phyloP scores from a whole-genome alignment of 495 filamentous ascomycete species.

The Penicillium lagena region DNA sequence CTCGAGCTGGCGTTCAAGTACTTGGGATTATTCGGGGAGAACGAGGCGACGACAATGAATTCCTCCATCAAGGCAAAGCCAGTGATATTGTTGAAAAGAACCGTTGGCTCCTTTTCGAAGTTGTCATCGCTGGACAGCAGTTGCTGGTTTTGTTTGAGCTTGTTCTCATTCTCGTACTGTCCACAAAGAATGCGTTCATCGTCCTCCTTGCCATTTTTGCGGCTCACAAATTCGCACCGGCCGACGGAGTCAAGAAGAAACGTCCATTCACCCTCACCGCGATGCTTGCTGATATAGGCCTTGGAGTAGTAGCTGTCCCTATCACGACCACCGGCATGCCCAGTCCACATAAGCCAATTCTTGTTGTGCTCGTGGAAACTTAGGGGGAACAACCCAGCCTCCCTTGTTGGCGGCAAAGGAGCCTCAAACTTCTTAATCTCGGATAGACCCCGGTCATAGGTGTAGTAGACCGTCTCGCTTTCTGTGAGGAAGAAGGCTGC shows the following conservation, averaged over 20 bases:
- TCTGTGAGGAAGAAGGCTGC: constrained; percentile 77
- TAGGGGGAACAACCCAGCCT: constrained; percentile 41
- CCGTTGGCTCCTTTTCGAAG: constrained; percentile 52
- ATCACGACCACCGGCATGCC: constrained; percentile 49
- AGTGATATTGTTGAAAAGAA: constrained; percentile 61
- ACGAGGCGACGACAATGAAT: constrained; percentile 84
- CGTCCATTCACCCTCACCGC: constrained; percentile 65
- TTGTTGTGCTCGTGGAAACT: constrained; percentile 74
- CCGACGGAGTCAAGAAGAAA: constrained; percentile 58
- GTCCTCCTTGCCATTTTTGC: constrained; percentile 51
- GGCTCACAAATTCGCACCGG: constrained; percentile 76
- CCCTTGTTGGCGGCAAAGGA: constrained; percentile 31
- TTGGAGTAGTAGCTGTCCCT: constrained; percentile 55
- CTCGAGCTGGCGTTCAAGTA: constrained; percentile 74
- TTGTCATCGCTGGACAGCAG: constrained; percentile 70
- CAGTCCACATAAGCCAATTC: constrained; percentile 90
- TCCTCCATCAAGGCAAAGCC: constrained; percentile 90
- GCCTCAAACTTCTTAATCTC: constrained; percentile 47
- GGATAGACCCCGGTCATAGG: constrained; percentile 66
- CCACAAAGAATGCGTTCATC: constrained; percentile 76
- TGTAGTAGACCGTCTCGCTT: constrained; percentile 64
- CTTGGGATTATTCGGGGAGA: constrained; percentile 53
- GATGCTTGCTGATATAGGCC: constrained; percentile 65
- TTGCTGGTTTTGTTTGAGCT: constrained; percentile 46
- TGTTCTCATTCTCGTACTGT: constrained; percentile 56